Evolutionary conservation across 2,329 filamentous ascomycete species (phyloP).

Genomic region (Fusarium avenaceum): DNA sequence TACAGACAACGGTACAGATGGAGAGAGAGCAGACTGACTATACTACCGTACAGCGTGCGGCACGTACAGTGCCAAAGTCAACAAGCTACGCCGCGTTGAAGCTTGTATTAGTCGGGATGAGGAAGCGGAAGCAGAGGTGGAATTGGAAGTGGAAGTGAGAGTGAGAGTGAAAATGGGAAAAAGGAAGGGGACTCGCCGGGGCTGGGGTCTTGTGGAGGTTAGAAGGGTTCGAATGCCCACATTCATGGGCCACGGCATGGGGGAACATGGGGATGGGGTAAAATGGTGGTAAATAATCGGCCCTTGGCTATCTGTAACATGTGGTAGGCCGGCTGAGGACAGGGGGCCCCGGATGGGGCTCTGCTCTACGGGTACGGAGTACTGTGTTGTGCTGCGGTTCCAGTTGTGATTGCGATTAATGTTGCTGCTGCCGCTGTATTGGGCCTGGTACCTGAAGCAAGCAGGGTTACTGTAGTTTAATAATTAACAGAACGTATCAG

Average conservation of each 20-base stretch:
- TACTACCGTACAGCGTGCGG: not conserved
- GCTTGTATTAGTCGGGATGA: constrained; percentile 25
- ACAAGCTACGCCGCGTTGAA: constrained; percentile 29
- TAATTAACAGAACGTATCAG: too few relatives aligned
- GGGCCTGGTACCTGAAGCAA: not conserved
- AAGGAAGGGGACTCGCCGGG: constrained; percentile 41
- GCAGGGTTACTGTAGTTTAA: too few relatives aligned
- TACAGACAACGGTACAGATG: constrained; percentile 13
- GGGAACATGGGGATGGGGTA: constrained; percentile 42
- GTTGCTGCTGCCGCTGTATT: not conserved
- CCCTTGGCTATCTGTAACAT: constrained; percentile 44
- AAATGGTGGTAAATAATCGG: constrained; percentile 42
- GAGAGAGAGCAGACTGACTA: not conserved
- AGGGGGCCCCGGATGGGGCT: constrained; percentile 47
- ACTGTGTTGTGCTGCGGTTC: constrained; percentile 3
- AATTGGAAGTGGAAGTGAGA: not conserved
- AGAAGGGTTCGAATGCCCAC: constrained; percentile 32
- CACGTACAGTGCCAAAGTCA: constrained; percentile 29
- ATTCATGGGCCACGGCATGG: constrained; percentile 1
- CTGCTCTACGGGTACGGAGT: constrained; percentile 4
- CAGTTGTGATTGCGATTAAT: constrained; percentile 5
- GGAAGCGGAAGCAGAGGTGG: constrained; percentile 19
- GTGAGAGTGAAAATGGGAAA: not conserved
- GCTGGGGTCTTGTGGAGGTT: constrained; percentile 41
- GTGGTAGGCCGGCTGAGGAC: constrained; percentile 40